Evolutionary conservation across 164 flowering plant genomes (phyloP), one percentile per base, ranked within the genome.

Genomic region (Cinnamomum chago): DNA sequence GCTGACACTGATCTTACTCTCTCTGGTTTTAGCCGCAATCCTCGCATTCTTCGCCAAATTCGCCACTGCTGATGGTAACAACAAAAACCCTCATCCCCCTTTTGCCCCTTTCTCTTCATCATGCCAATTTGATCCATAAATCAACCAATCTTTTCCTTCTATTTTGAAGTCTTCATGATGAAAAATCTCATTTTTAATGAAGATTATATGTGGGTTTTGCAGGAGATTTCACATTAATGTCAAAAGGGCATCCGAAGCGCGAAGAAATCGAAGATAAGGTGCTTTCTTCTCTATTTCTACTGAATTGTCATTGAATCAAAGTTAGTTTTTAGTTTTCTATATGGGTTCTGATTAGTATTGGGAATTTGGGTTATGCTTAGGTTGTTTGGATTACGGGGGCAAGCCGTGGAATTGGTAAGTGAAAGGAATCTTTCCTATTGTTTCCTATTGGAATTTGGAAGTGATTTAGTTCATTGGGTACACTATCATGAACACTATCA

Each of bases 361-460:
- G 33, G 1, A 71, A 17, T 76, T 67, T 76, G 52, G 15, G 35
- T 35, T 28, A 9, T 81, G n/a, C 35, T 60, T 55, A 92, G 98
- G 97, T 94, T 72, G 78, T 92, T 74, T 94, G 98, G 98, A 90
- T 94, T 68, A 91, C 98, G 62, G 98, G 98, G 5, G 97, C 97
- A 4, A 92, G 98, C 84, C 91, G 96, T 2, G 98, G 98, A 77
- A 94, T 92, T 3, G 98, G 98, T 94, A 81, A 70, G 82, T 55
- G 60, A 14, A 17, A 14, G 60, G 60, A 55, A 15, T 55, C 1
- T 17, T 55, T 20, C 60, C n/a, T 2, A 17, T 55, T 14, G 60
- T 3, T 2, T 55, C n/a, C 60, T 15, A 14, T 40, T 40, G 47
- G 47, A 40, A 40, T 40, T 3, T 40, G 47, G 47, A 40, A 40